These are phyloP conservation scores for Fusarium acutatum DNA, from an alignment of 2,329 filamentous ascomycete genomes.

Conservation along the genomic window DNA sequence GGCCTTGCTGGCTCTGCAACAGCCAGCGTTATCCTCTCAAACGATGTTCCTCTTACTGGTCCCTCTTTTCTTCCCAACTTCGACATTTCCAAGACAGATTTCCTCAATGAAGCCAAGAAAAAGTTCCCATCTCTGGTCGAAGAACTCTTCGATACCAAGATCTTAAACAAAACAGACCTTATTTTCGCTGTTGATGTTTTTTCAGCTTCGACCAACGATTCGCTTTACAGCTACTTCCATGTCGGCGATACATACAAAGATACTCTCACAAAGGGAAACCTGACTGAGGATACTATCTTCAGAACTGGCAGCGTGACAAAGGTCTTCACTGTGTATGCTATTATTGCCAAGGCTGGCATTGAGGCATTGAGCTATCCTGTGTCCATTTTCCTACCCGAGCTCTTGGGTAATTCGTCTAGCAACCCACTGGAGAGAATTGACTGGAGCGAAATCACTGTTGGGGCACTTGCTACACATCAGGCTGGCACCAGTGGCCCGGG, in stretches of 20 bases:
- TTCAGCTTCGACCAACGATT: conserved; percentile 35
- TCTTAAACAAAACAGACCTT: conserved; percentile 24
- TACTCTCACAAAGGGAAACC: conserved; percentile 16
- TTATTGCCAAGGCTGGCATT: conserved; percentile 25
- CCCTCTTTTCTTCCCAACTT: conserved; percentile 35
- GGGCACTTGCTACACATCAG: conserved; percentile 29
- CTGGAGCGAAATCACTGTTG: conserved; percentile 34
- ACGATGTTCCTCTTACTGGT: conserved; percentile 33
- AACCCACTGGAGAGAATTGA: conserved; percentile 1
- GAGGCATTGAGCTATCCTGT: conserved; percentile 29
- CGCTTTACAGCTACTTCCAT: conserved; percentile 37
- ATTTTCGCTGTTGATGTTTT: conserved; percentile 41
- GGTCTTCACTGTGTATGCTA: conserved; percentile 25
- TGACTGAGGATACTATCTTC: conserved; percentile 26
- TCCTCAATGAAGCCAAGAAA: conserved; percentile 5
- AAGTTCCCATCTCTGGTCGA: conserved; percentile 22
- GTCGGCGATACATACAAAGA: conserved; percentile 18
- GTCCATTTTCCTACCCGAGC: conserved; percentile 26
- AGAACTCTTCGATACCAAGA: background rate
- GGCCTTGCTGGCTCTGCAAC: background rate
- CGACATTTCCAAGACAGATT: conserved; percentile 12
- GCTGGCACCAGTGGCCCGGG: conserved; percentile 24
- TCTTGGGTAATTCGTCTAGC: conserved; percentile 6
- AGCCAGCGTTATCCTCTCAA: conserved; percentile 10
- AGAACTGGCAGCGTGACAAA: conserved; percentile 29